Conservation (phyloP, 179 eudicot species). For the Beta lomatogona region DNA sequence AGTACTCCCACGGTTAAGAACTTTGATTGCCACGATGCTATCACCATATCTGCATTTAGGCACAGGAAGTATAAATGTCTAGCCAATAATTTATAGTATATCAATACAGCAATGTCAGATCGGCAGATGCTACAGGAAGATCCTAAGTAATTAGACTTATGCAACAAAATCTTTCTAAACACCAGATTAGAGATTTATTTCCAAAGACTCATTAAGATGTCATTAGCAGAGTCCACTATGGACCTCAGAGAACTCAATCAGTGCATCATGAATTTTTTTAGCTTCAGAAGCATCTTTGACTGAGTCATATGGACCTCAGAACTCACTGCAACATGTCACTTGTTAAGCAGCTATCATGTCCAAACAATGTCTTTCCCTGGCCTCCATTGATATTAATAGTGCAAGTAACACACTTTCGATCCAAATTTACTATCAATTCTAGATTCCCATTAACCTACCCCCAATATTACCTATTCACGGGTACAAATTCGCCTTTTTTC, state of each 20-base stretch:
- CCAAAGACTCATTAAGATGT: background rate
- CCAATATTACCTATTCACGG: too few relatives aligned
- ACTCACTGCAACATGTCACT: too few relatives aligned
- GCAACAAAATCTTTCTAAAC: background rate
- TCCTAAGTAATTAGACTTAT: background rate
- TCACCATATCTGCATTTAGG: slow-evolving; percentile 66
- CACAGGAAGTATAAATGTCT: slow-evolving; percentile 11
- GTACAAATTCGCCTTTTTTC: background rate
- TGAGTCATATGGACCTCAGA: too few relatives aligned
- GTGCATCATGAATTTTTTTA: background rate
- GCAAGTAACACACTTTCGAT: too few relatives aligned
- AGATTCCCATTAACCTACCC: background rate
- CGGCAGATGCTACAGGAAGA: background rate
- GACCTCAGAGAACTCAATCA: background rate
- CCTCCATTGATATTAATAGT: too few relatives aligned
- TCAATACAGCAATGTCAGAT: background rate
- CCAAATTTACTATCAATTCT: background rate
- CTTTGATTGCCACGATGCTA: slow-evolving; percentile 88
- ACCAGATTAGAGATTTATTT: background rate
- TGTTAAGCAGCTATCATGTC: too few relatives aligned
- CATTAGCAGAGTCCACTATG: background rate
- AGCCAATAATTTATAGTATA: background rate
- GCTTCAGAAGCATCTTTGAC: background rate
- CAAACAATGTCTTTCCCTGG: too few relatives aligned
- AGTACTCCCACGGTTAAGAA: slow-evolving; percentile 78